Percentiles rank a stretch among this genome's conserved stretches.
phyloP scores from a whole-genome alignment of 192 early-diverging fungal genomes.

The Umbelopsis isabellina region DNA sequence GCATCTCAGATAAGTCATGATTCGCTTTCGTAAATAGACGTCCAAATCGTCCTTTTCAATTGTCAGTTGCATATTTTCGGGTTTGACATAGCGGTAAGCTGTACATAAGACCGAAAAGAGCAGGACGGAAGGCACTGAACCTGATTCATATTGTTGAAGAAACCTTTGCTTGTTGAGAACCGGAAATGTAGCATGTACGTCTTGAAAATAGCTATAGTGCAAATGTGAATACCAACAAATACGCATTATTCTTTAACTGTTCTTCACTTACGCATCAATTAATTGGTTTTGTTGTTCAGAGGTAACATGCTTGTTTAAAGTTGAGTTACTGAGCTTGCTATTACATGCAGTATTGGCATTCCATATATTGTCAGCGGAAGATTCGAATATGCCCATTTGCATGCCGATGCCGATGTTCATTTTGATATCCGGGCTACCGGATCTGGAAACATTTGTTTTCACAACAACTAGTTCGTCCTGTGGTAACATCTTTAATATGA shows the following conservation, averaged over 20 bases:
- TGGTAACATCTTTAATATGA: slow-evolving; percentile 32
- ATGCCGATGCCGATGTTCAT: slow-evolving; percentile 35
- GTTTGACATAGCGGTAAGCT: slow-evolving; percentile 13
- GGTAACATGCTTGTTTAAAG: not conserved
- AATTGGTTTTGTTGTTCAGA: not conserved
- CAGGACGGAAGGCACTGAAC: not conserved
- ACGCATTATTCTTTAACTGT: not conserved
- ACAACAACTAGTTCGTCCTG: slow-evolving; percentile 36
- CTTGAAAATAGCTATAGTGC: slow-evolving; percentile 33
- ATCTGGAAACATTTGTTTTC: slow-evolving; percentile 23
- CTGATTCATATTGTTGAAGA: slow-evolving; percentile 23
- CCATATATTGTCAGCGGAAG: not conserved
- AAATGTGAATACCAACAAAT: slow-evolving; percentile 12
- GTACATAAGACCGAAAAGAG: not conserved
- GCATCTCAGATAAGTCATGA: not conserved
- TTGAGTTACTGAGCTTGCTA: not conserved
- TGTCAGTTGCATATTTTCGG: not conserved
- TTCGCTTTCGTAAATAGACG: slow-evolving; percentile 8
- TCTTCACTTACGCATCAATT: not conserved
- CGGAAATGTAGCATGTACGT: slow-evolving; percentile 33
- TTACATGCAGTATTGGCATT: not conserved
- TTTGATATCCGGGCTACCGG: slow-evolving; percentile 27
- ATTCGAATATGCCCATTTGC: slow-evolving; percentile 24
- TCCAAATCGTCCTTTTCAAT: slow-evolving; percentile 1
- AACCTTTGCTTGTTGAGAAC: slow-evolving; percentile 36